phyloP scores from a whole-genome alignment of 225 moss, liverwort and hornwort genomes.

The Lunularia cruciata region DNA sequence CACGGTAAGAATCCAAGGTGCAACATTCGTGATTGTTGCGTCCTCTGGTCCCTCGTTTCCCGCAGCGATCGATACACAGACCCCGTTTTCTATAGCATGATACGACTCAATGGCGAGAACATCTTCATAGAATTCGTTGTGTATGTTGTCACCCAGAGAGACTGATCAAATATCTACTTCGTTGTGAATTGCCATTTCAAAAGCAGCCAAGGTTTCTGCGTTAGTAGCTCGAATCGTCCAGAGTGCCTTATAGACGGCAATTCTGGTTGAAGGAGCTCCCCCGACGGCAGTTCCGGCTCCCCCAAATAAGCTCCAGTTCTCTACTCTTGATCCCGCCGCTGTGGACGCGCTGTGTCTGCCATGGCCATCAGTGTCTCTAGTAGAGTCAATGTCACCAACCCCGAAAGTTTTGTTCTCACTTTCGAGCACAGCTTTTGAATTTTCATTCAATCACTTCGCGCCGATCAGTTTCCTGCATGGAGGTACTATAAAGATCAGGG shows the following conservation, averaged over 20 bases:
- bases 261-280: conserved; percentile 36
- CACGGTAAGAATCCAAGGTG: conserved; percentile 50
- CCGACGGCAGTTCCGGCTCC: conserved; percentile 37
- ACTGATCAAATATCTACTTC: conserved; percentile 56
- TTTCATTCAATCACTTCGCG: conserved; percentile 3
- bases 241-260: conserved; percentile 46
- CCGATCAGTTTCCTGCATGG: conserved; percentile 22
- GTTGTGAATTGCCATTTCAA: conserved; percentile 44
- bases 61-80: conserved; percentile 32
- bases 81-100: conserved; percentile 44
- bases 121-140: neutral
- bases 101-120: conserved; percentile 33
- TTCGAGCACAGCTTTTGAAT: conserved; percentile 16
- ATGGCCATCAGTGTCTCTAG: conserved; percentile 51
- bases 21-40: conserved; percentile 19
- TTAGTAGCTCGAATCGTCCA: conserved; percentile 18
- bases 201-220: conserved; percentile 34
- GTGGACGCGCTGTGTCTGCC: conserved; percentile 53
- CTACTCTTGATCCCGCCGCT: conserved; percentile 28
- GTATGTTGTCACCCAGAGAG: conserved; percentile 18
- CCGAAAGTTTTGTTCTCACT: conserved; percentile 39
- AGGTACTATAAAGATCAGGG: neutral
- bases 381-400: conserved; percentile 28
- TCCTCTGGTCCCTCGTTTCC: conserved; percentile 31
- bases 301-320: conserved; percentile 28